Base-by-base conservation (phyloP, 768 basidiomycete genomes). In the Leccinum incarnatum region DNA sequence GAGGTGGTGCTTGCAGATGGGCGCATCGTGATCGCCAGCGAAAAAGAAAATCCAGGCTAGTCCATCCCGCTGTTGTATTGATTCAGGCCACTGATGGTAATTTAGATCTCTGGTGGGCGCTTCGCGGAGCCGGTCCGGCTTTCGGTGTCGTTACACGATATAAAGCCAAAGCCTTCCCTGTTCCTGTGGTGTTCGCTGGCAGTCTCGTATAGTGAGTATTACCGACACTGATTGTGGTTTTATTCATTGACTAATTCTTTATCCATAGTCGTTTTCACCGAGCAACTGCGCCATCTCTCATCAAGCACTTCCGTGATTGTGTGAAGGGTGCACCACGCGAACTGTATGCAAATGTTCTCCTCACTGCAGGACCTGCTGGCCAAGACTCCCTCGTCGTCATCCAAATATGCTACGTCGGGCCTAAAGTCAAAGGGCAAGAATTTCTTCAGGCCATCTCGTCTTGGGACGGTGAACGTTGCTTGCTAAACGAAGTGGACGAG, bases 1-100 rank as follows among this genome's bases (percentile, higher is more conserved):
- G 95, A 98, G 73, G 87, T 95, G 75, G 95, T 97, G 2, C 79
- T 95, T 17, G 89, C 93, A 4, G 93, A 96, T 72, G 95, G 95
- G 5, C 77, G 84, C n/a, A 89, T 97, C 49, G 81, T 93, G 21
- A 80, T 88, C 59, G 83, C 88, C 6, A 92, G 81, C 62, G 86
- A 94, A 66, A 79, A 81, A 5, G 86, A 88, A 42, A 75, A 91
- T 68, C 79, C 88, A 55, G 89, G 90, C 85, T 68, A 57, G 75
- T 73, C 10, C 53, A 52, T 34, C 51, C 32, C 8, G n/a, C 14
- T 23, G 14, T 49, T 4, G 19, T 37, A 1, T 12, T 5, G 1
- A 15, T 42, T 47, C 34, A 15, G 21, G 21, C 36, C 17, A 55
- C 48, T 61, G 3, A 66, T 66, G 12, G 1, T 30, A 15, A 21